Conservation (phyloP, 2,329 filamentous ascomycete species). For the Aspergillus sp. region DNA sequence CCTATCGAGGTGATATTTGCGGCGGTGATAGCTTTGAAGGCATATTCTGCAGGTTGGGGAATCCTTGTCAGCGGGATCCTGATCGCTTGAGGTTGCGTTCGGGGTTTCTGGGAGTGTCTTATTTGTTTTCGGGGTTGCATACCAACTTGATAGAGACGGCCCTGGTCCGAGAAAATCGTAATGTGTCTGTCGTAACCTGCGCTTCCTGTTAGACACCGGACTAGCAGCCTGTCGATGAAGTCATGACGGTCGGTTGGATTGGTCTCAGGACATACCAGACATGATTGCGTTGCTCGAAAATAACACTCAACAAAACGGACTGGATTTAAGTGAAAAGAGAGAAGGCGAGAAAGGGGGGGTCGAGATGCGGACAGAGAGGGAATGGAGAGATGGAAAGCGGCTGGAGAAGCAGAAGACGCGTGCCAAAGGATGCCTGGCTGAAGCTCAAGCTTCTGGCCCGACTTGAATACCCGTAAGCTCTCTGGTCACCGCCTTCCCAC, state of each 20-base stretch:
- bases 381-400: conserved; percentile 22
- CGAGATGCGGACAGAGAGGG: conserved; percentile 15
- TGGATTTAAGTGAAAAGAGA: conserved; percentile 5
- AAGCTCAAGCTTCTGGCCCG: conserved; percentile 32
- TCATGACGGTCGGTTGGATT: conserved; percentile 22
- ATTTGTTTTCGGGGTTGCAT: conserved; percentile 15
- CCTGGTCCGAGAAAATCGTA: conserved; percentile 99
- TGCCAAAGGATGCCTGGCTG: conserved; percentile 37
- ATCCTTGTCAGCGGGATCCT: conserved; percentile 25
- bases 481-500: conserved; percentile 33
- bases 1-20: conserved; percentile 99
- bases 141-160: conserved; percentile 99
- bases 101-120: neutral
- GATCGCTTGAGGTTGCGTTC: conserved; percentile 8
- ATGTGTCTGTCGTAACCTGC: conserved; percentile 98
- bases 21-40: conserved; percentile 99
- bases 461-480: conserved; percentile 26
- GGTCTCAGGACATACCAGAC: conserved; percentile 40
- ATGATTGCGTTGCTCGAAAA: conserved; percentile 32
- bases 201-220: conserved; percentile 57
- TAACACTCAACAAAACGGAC: conserved; percentile 13
- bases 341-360: neutral
- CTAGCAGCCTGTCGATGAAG: conserved; percentile 31
- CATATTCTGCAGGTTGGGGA: conserved; percentile 74
- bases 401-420: conserved; percentile 30